Evolutionary conservation across 208 protist genomes (phyloP).

Genomic region (Trypanosoma scelopori): DNA sequence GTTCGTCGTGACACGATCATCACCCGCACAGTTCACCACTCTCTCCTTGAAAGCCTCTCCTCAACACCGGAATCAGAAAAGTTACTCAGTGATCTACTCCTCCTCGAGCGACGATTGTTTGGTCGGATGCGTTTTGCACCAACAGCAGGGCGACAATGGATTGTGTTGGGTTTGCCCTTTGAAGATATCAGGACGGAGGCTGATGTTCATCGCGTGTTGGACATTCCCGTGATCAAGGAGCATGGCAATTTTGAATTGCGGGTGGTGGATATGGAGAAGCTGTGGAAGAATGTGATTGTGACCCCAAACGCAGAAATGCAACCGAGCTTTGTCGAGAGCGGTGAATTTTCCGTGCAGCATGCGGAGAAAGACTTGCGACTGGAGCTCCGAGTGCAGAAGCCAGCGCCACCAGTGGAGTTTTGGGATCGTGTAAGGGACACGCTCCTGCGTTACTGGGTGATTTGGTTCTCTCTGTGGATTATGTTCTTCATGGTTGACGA

Average conservation of each 20-base stretch:
- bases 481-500: slow-evolving; percentile 92
- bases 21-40: slow-evolving; percentile 67
- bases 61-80: slow-evolving; percentile 76
- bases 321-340: slow-evolving; percentile 56
- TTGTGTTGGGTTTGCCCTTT: slow-evolving; percentile 69
- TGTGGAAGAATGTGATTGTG: slow-evolving; percentile 79
- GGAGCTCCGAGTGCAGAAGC: slow-evolving; percentile 78
- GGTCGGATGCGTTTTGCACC: slow-evolving; percentile 77
- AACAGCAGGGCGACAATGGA: slow-evolving; percentile 71
- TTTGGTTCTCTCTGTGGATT: slow-evolving; percentile 86
- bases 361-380: slow-evolving; percentile 44
- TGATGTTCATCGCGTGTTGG: slow-evolving; percentile 74
- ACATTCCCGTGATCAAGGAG: slow-evolving; percentile 65
- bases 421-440: slow-evolving; percentile 77
- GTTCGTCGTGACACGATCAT: slow-evolving; percentile 82
- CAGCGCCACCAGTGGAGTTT: slow-evolving; percentile 52
- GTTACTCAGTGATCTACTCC: slow-evolving; percentile 74
- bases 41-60: slow-evolving; percentile 40
- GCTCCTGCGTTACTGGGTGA: slow-evolving; percentile 87
- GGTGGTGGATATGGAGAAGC: slow-evolving; percentile 49
- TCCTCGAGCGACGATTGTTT: slow-evolving; percentile 78
- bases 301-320: slow-evolving; percentile 46
- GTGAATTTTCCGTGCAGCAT: slow-evolving; percentile 31
- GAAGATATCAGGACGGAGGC: slow-evolving; percentile 75
- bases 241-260: slow-evolving; percentile 67